Conservation (phyloP, 345 rosid species). For the Hibiscus trionum region DNA sequence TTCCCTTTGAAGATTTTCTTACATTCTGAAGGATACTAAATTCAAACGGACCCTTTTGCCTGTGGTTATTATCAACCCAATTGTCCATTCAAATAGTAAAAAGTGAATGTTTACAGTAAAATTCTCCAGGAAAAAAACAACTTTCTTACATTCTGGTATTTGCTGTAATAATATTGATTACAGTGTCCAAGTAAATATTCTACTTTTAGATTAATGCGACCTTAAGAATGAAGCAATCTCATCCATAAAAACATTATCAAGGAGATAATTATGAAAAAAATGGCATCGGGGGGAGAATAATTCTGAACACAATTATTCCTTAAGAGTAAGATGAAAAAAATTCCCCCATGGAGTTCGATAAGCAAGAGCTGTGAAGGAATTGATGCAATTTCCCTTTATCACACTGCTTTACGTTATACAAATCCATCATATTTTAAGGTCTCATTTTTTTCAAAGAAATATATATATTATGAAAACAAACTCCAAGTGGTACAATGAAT, state of each 20-base stretch:
- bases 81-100: conserved; percentile 9
- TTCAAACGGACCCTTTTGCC: too few species aligned
- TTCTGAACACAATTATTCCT: conserved; percentile 3
- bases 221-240: neutral
- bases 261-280: neutral
- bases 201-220: neutral
- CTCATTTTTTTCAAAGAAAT: neutral
- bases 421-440: neutral
- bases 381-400: conserved; percentile 11
- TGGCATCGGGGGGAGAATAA: neutral
- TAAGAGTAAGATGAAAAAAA: neutral
- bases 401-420: conserved; percentile 3
- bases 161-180: neutral
- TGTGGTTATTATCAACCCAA: conserved; percentile 3
- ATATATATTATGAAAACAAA: neutral
- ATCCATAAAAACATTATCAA: neutral
- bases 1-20: conserved; percentile 11
- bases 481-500: neutral
- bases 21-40: too few species aligned
- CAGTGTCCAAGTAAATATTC: neutral
- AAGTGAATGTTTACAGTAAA: neutral
- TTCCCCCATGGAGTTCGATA: neutral
- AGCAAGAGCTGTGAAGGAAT: neutral
- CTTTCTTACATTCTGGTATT: neutral
- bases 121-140: neutral